phyloP scores from a whole-genome alignment of 768 basidiomycete species.

The Roridomyces roridus region DNA sequence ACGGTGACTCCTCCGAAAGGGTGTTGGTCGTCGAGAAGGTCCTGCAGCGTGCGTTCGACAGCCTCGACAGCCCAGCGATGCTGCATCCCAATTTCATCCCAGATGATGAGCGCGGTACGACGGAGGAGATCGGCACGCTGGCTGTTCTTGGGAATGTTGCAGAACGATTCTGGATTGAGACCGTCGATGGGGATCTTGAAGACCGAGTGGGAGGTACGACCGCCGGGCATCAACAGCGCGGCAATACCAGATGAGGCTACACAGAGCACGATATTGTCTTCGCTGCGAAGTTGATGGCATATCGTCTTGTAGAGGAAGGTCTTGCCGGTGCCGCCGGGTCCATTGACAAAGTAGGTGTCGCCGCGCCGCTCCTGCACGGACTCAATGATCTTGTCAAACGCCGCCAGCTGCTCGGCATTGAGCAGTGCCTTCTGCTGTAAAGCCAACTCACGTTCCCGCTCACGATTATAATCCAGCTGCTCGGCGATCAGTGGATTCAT shows the following conservation, averaged over 20 bases:
- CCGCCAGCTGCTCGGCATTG: not conserved
- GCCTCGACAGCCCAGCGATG: slow-evolving; percentile 4
- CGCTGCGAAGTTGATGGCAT: not conserved
- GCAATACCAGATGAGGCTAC: slow-evolving; percentile 10
- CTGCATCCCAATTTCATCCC: slow-evolving; percentile 10
- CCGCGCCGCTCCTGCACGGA: slow-evolving; percentile 3
- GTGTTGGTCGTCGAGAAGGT: not conserved
- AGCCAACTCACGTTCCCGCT: not conserved
- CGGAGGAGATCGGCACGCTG: slow-evolving; percentile 5
- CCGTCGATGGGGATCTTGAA: slow-evolving; percentile 17
- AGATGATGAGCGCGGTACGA: not conserved
- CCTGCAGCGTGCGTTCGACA: slow-evolving; percentile 2
- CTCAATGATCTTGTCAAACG: slow-evolving; percentile 3
- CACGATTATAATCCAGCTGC: slow-evolving; percentile 4
- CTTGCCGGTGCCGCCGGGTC: slow-evolving; percentile 13
- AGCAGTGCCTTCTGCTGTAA: not conserved
- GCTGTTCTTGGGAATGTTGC: slow-evolving; percentile 13
- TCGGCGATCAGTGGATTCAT: slow-evolving; percentile 2
- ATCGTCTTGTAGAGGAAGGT: slow-evolving; percentile 14
- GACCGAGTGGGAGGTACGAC: slow-evolving; percentile 10
- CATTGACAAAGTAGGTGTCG: slow-evolving; percentile 8
- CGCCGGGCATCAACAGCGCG: slow-evolving; percentile 1
- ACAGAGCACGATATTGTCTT: slow-evolving; percentile 2
- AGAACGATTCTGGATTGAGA: not conserved
- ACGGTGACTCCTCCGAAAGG: slow-evolving; percentile 2